A percentile compares a stretch with the other conserved stretches of the same genome.
phyloP scores from a whole-genome alignment of 495 filamentous ascomycete species.

The Haplographium delicatum region DNA sequence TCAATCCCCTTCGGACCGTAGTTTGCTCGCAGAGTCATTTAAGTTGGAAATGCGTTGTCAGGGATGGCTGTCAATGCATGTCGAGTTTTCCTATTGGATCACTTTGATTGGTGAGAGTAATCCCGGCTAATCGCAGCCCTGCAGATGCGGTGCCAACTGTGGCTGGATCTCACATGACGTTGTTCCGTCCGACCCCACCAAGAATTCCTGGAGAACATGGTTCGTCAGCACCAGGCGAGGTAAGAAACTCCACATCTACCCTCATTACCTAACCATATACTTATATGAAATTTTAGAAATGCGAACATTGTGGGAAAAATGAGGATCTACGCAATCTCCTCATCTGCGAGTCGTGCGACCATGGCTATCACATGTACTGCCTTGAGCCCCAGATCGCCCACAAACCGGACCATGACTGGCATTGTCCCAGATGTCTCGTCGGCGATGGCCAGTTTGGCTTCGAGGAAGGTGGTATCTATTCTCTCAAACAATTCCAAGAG shows the following conservation, averaged over 20 bases:
- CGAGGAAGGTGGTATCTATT: conserved; percentile 95
- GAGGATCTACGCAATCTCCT: conserved; percentile 68
- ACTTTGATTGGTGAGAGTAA: conserved; percentile 33
- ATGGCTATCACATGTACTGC: conserved; percentile 81
- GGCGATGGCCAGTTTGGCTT: conserved; percentile 97
- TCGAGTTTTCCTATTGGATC: neutral
- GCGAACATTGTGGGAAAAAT: conserved; percentile 79
- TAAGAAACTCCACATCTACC: conserved; percentile 35
- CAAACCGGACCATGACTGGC: conserved; percentile 86
- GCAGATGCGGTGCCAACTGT: conserved; percentile 82
- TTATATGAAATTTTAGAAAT: conserved; percentile 53
- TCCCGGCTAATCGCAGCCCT: conserved; percentile 27
- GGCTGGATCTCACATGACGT: conserved; percentile 93
- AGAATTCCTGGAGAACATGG: conserved; percentile 63
- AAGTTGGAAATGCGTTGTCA: conserved; percentile 21
- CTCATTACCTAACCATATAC: conserved; percentile 2
- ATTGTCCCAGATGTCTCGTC: conserved; percentile 92
- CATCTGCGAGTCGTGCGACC: conserved; percentile 90
- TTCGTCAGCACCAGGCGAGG: conserved; percentile 67
- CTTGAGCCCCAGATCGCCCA: conserved; percentile 80
- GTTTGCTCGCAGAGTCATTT: too few species aligned
- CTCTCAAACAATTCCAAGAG: conserved; percentile 91
- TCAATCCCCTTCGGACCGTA: neutral
- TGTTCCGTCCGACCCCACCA: conserved; percentile 76
- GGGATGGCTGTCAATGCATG: conserved; percentile 14